Conservation (phyloP, 2,329 filamentous ascomycete genomes). For the Acrocalymma vagum region DNA sequence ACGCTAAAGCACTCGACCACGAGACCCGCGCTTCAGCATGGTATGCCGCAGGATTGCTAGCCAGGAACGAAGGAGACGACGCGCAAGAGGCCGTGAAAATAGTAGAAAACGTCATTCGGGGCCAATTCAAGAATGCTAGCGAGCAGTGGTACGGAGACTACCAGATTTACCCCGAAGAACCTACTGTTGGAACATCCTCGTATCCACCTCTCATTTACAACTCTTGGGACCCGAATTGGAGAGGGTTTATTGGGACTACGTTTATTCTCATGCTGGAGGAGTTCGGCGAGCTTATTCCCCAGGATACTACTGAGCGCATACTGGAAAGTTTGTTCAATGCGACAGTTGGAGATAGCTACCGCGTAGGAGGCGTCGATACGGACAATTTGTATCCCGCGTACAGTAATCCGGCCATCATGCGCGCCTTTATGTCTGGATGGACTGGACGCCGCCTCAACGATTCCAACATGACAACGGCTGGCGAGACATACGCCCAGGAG, state of each 20-base stretch:
- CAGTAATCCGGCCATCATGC: slow-evolving; percentile 69
- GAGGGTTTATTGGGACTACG: slow-evolving; percentile 68
- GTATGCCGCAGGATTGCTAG: slow-evolving; percentile 67
- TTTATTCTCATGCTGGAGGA: slow-evolving; percentile 68
- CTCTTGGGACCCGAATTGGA: slow-evolving; percentile 71
- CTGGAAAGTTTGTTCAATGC: slow-evolving; percentile 63
- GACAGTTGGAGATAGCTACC: slow-evolving; percentile 68
- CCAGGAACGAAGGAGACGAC: slow-evolving; percentile 62
- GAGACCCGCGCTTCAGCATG: slow-evolving; percentile 66
- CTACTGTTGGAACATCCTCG: slow-evolving; percentile 60
- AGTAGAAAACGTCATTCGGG: slow-evolving; percentile 61
- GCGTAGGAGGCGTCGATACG: slow-evolving; percentile 65
- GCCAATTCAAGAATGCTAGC: slow-evolving; percentile 61
- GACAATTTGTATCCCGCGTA: slow-evolving; percentile 72
- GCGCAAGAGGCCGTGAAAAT: slow-evolving; percentile 61
- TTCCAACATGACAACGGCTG: slow-evolving; percentile 66
- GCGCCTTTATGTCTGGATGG: slow-evolving; percentile 69
- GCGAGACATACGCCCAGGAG: slow-evolving; percentile 64
- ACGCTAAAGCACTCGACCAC: slow-evolving; percentile 59
- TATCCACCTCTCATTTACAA: slow-evolving; percentile 64
- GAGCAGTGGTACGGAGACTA: slow-evolving; percentile 68
- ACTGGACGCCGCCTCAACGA: slow-evolving; percentile 63
- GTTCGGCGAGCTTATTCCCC: slow-evolving; percentile 58
- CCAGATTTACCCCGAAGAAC: slow-evolving; percentile 65
- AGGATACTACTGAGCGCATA: slow-evolving; percentile 54